phyloP scores from a whole-genome alignment of 2,329 filamentous ascomycete genomes.

The Talaromyces sp. region DNA sequence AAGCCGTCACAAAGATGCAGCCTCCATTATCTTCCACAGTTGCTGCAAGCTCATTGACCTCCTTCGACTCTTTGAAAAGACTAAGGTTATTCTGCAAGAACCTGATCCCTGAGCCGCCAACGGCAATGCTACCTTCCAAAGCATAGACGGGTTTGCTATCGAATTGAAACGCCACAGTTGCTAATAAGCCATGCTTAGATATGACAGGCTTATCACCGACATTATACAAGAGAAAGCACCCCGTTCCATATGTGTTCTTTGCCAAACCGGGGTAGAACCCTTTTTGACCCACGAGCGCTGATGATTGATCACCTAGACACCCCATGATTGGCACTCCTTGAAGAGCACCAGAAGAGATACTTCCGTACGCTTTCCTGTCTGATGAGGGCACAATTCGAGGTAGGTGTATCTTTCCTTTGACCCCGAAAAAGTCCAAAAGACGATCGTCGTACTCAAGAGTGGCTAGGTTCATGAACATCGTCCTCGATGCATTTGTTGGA shows the following conservation, averaged over 20 bases:
- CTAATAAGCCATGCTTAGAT: conserved; percentile 74
- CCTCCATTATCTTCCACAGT: conserved; percentile 74
- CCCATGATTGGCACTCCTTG: conserved; percentile 70
- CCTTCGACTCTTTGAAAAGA: conserved; percentile 57
- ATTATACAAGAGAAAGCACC: conserved; percentile 85
- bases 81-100: conserved; percentile 65
- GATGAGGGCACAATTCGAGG: conserved; percentile 80
- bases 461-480: conserved; percentile 88
- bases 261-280: conserved; percentile 78
- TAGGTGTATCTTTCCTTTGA: conserved; percentile 69
- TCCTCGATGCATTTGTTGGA: conserved; percentile 79
- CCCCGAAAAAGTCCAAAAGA: conserved; percentile 73
- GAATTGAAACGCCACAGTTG: conserved; percentile 83
- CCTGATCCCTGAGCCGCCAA: conserved; percentile 75
- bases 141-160: conserved; percentile 69
- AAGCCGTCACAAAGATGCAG: conserved; percentile 83
- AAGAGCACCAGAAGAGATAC: conserved; percentile 60
- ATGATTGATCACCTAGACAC: conserved; percentile 81
- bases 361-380: conserved; percentile 67
- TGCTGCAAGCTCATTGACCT: conserved; percentile 61
- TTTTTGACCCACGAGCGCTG: conserved; percentile 79
- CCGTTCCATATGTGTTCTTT: conserved; percentile 89
- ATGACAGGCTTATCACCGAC: conserved; percentile 81
- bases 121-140: conserved; percentile 78
- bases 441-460: conserved; percentile 74